A percentile compares a stretch with the other conserved stretches of the same genome.
Conservation (phyloP, 176 grass and related monocot species). For the Rhynchospora tenuis region DNA sequence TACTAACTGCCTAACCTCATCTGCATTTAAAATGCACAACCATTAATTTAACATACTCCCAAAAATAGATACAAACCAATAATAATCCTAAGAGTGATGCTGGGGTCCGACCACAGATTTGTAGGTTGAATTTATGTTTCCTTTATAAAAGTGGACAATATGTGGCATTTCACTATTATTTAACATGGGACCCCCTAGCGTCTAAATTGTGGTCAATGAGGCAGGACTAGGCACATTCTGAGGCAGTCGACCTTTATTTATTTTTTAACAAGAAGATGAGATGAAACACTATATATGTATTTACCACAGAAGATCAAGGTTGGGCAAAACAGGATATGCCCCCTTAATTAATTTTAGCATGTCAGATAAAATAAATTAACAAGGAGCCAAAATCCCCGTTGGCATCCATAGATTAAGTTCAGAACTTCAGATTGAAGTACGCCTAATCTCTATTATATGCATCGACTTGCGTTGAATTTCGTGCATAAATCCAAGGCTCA, state of each 20-base stretch:
- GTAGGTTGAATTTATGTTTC: background rate
- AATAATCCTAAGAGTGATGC: background rate
- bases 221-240: background rate
- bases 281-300: background rate
- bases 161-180: background rate
- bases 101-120: background rate
- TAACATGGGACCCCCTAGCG: background rate
- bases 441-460: background rate
- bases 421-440: background rate
- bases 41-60: background rate
- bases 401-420: background rate
- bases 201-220: background rate
- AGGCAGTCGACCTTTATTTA: background rate
- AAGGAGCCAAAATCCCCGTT: background rate
- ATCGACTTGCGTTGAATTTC: background rate
- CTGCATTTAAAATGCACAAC: background rate
- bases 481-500: background rate
- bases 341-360: background rate
- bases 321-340: background rate
- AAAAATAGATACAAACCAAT: background rate
- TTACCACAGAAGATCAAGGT: background rate
- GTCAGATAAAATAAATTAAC: background rate
- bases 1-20: background rate
- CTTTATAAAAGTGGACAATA: background rate
- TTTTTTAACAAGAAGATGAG: no score